Evolutionary conservation across 768 basidiomycete genomes (phyloP).

Genomic region (Postia placenta): DNA sequence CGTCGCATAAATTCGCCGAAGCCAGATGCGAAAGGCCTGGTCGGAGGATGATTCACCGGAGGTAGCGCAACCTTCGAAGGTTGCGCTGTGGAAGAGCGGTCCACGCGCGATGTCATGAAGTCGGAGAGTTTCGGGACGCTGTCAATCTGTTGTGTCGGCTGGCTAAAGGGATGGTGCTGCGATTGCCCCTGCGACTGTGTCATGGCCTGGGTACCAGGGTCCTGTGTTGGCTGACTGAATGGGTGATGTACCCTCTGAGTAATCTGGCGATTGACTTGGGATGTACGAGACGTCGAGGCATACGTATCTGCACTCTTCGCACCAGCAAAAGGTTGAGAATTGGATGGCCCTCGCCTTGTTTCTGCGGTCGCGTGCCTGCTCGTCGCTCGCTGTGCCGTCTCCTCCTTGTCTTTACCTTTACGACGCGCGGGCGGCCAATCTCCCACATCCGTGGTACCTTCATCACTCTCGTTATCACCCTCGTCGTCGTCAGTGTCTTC

Average conservation of each 20-base stretch:
- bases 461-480: neutral
- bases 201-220: neutral
- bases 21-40: neutral
- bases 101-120: neutral
- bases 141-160: neutral
- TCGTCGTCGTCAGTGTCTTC: conserved; percentile 1
- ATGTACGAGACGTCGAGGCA: neutral
- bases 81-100: too few species aligned
- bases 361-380: neutral
- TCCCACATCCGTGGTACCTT: neutral
- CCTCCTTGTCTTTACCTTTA: conserved; percentile 4
- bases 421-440: conserved; percentile 9
- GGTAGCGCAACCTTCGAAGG: neutral
- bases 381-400: neutral
- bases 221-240: conserved; percentile 9
- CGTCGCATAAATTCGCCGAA: too few species aligned
- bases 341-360: too few species aligned
- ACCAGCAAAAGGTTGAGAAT: too few species aligned
- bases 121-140: neutral
- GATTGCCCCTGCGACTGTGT: neutral
- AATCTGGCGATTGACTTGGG: neutral
- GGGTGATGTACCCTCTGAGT: conserved; percentile 9
- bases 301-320: too few species aligned
- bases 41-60: neutral
- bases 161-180: conserved; percentile 15